Percentiles rank a stretch among this genome's conserved stretches.
Conservation (phyloP, 768 basidiomycete species). For the Boletus bicolor region DNA sequence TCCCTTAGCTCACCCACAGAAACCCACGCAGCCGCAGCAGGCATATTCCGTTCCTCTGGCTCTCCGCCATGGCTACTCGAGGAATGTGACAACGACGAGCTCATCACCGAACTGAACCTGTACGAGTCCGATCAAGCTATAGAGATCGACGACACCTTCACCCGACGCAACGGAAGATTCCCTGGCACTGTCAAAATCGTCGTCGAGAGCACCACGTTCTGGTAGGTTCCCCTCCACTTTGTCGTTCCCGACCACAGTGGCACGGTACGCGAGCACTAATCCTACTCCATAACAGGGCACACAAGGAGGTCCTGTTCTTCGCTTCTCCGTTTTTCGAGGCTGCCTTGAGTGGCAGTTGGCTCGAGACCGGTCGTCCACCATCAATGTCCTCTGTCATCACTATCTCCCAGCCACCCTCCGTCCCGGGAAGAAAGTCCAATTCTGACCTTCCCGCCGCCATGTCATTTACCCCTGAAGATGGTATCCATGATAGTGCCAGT, state of each 20-base stretch:
- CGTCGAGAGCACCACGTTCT: slow-evolving; percentile 86
- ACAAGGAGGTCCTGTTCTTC: slow-evolving; percentile 88
- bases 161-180: slow-evolving; percentile 51
- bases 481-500: slow-evolving; percentile 34
- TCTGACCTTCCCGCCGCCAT: slow-evolving; percentile 49
- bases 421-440: slow-evolving; percentile 48
- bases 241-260: neutral
- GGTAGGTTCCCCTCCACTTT: slow-evolving; percentile 48
- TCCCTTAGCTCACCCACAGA: slow-evolving; percentile 82
- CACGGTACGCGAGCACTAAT: slow-evolving; percentile 8
- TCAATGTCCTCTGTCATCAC: slow-evolving; percentile 84
- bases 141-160: slow-evolving; percentile 80
- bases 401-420: slow-evolving; percentile 68
- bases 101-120: slow-evolving; percentile 64
- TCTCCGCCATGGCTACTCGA: slow-evolving; percentile 80
- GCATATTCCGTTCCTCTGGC: slow-evolving; percentile 77
- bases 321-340: slow-evolving; percentile 96
- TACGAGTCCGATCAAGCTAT: slow-evolving; percentile 69
- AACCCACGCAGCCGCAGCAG: slow-evolving; percentile 83
- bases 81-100: slow-evolving; percentile 67
- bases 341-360: slow-evolving; percentile 87
- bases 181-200: slow-evolving; percentile 90
- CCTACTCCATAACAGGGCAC: slow-evolving; percentile 55
- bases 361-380: slow-evolving; percentile 76
- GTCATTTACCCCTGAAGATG: slow-evolving; percentile 59